Evolutionary conservation across 495 filamentous ascomycete species (phyloP).

Genomic region (Annulohypoxylon stygium): DNA sequence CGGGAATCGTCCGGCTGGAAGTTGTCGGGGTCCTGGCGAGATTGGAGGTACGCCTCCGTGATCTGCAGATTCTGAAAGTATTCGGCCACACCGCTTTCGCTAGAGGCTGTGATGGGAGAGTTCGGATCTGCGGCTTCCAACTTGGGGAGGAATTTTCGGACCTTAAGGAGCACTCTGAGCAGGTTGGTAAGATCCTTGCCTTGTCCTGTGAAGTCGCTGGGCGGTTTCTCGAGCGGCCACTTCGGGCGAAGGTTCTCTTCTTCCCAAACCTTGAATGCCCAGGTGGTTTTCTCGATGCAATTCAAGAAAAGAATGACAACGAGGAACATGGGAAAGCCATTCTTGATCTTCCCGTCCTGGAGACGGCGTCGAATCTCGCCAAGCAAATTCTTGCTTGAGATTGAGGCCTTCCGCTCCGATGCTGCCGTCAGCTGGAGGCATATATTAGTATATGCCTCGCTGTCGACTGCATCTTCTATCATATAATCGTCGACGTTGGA

Average conservation of each 20-base stretch:
- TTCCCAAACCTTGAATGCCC: slow-evolving; percentile 82
- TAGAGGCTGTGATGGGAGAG: slow-evolving; percentile 67
- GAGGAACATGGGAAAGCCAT: slow-evolving; percentile 79
- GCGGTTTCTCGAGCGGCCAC: slow-evolving; percentile 81
- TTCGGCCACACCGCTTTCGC: slow-evolving; percentile 64
- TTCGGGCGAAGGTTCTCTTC: slow-evolving; percentile 66
- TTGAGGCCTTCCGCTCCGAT: slow-evolving; percentile 76
- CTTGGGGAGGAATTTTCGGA: slow-evolving; percentile 77
- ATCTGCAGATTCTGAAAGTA: slow-evolving; percentile 74
- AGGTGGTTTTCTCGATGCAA: slow-evolving; percentile 86
- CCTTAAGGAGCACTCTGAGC: slow-evolving; percentile 78
- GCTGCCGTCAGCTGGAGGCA: slow-evolving; percentile 79
- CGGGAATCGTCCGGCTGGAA: slow-evolving; percentile 76
- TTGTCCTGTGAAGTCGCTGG: slow-evolving; percentile 74
- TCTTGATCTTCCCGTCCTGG: slow-evolving; percentile 77
- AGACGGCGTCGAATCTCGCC: slow-evolving; percentile 81
- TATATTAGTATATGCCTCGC: slow-evolving; percentile 64
- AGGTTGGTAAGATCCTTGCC: slow-evolving; percentile 79
- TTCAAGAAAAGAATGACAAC: slow-evolving; percentile 79
- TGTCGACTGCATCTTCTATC: slow-evolving; percentile 58
- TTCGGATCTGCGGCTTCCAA: slow-evolving; percentile 64
- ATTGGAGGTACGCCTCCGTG: slow-evolving; percentile 58
- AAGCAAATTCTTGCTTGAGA: slow-evolving; percentile 75
- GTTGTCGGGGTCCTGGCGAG: slow-evolving; percentile 57
- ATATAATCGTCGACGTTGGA: slow-evolving; percentile 49